A percentile compares a stretch with the other conserved stretches of the same genome.
Conservation (phyloP, 306 rosid genomes). For the Glycine soja region DNA sequence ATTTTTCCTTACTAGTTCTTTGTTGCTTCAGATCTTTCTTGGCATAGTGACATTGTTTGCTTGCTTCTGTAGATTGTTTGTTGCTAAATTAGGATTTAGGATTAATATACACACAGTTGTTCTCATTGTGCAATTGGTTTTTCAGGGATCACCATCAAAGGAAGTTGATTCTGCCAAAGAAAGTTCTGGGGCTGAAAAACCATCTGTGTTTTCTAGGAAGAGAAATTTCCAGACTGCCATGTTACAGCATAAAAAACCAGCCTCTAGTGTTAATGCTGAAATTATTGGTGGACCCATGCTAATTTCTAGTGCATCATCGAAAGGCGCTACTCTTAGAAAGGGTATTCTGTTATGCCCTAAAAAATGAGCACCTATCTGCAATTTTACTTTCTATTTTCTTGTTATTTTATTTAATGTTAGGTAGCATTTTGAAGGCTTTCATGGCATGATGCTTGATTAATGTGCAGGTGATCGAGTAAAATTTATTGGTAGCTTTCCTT, state of each 20-base stretch:
- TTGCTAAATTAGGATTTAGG: not conserved
- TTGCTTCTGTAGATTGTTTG: slow-evolving; percentile 25
- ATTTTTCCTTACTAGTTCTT: slow-evolving; percentile 22
- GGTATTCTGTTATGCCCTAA: slow-evolving; percentile 53
- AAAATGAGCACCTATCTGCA: slow-evolving; percentile 26
- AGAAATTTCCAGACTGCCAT: slow-evolving; percentile 62
- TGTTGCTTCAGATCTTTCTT: not conserved
- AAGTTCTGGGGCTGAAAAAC: slow-evolving; percentile 65
- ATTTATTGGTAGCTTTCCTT: slow-evolving; percentile 70
- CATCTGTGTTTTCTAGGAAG: slow-evolving; percentile 54
- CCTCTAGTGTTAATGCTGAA: slow-evolving; percentile 94
- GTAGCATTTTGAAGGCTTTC: slow-evolving; percentile 18
- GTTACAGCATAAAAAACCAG: slow-evolving; percentile 72
- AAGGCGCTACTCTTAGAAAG: slow-evolving; percentile 67
- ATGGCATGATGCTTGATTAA: slow-evolving; percentile 35
- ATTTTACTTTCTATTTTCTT: slow-evolving; percentile 21
- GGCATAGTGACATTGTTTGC: not conserved
- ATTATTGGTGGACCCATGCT: slow-evolving; percentile 62
- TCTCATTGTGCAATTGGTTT: slow-evolving; percentile 33
- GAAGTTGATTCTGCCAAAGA: slow-evolving; percentile 75
- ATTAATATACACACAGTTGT: slow-evolving; percentile 3
- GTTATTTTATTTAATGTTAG: slow-evolving; percentile 29
- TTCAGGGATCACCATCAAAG: slow-evolving; percentile 67
- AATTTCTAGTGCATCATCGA: slow-evolving; percentile 78
- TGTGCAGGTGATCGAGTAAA: slow-evolving; percentile 88